Evolutionary conservation across 129 eudicot genomes (phyloP).

Genomic region (Lonicera japonica): DNA sequence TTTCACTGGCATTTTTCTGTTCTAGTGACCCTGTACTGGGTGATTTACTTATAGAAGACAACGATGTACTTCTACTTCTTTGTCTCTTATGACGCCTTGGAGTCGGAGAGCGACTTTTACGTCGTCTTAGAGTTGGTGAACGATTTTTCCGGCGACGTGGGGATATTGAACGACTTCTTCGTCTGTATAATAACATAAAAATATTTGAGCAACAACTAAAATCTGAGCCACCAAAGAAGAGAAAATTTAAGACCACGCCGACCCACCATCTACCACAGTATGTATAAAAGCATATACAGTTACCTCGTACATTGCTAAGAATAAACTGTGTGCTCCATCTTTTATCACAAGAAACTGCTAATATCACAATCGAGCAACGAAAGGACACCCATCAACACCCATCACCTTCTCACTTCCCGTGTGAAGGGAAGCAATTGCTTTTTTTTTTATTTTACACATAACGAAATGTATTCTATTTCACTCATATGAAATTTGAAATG

Average conservation of each 20-base stretch:
- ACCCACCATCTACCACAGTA: slow-evolving; percentile 38
- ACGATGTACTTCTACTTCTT: slow-evolving; percentile 53
- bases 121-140: slow-evolving; percentile 54
- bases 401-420: slow-evolving; percentile 78
- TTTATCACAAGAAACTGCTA: slow-evolving; percentile 88
- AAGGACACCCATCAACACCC: slow-evolving; percentile 66
- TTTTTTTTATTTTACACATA: slow-evolving; percentile 28
- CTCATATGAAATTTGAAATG: slow-evolving; percentile 23
- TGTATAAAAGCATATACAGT: slow-evolving; percentile 49
- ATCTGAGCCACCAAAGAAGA: slow-evolving; percentile 12
- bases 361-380: slow-evolving; percentile 63
- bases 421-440: slow-evolving; percentile 55
- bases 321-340: slow-evolving; percentile 88
- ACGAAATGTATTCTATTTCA: slow-evolving; percentile 22
- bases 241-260: slow-evolving; percentile 23
- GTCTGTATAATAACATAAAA: slow-evolving; percentile 50
- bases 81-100: slow-evolving; percentile 55
- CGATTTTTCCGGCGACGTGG: slow-evolving; percentile 68
- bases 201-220: slow-evolving; percentile 24
- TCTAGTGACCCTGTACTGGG: slow-evolving; percentile 54
- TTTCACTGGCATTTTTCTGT: slow-evolving; percentile 57
- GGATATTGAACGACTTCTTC: slow-evolving; percentile 78
- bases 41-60: slow-evolving; percentile 49
- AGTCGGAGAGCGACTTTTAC: slow-evolving; percentile 58
- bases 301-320: slow-evolving; percentile 82